phyloP scores from a whole-genome alignment of 2,329 filamentous ascomycete species.

The Elsinoe perseae region DNA sequence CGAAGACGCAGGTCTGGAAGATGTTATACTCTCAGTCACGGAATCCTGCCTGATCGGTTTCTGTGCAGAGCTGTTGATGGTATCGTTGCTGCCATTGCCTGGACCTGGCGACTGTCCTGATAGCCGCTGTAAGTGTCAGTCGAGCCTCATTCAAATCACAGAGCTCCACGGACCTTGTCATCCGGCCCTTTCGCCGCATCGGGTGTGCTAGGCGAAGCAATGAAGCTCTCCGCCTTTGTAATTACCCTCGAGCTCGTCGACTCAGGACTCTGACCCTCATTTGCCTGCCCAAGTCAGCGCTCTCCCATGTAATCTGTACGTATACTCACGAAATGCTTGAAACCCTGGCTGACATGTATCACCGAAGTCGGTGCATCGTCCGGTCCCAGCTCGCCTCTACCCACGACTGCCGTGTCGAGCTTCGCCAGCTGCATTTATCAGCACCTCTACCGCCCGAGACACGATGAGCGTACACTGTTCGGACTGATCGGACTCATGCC shows the following conservation, averaged over 20 bases:
- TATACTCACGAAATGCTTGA: conserved; percentile 64
- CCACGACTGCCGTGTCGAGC: conserved; percentile 40
- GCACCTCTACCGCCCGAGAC: background rate
- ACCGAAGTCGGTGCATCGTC: conserved; percentile 80
- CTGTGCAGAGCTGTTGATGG: conserved; percentile 1
- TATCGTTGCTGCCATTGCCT: conserved; percentile 3
- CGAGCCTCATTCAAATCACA: conserved; percentile 60
- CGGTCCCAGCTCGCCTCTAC: conserved; percentile 43
- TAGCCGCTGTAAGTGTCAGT: conserved; percentile 43
- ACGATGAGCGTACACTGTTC: conserved; percentile 24
- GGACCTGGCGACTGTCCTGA: conserved; percentile 1
- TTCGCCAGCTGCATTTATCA: conserved; percentile 30
- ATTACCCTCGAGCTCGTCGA: conserved; percentile 21
- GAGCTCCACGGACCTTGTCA: conserved; percentile 27
- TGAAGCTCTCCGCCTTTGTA: conserved; percentile 27
- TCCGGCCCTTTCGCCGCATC: conserved; percentile 27
- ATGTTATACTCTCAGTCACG: background rate
- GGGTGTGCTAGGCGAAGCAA: conserved; percentile 32
- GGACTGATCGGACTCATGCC: conserved; percentile 27
- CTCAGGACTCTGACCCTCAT: background rate
- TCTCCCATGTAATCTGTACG: background rate
- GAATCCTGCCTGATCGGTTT: conserved; percentile 9
- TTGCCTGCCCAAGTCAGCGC: conserved; percentile 17
- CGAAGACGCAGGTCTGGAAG: background rate
- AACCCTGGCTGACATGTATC: conserved; percentile 82